phyloP scores from a whole-genome alignment of 305 asterid genomes.

The Fraxinus velutina region DNA sequence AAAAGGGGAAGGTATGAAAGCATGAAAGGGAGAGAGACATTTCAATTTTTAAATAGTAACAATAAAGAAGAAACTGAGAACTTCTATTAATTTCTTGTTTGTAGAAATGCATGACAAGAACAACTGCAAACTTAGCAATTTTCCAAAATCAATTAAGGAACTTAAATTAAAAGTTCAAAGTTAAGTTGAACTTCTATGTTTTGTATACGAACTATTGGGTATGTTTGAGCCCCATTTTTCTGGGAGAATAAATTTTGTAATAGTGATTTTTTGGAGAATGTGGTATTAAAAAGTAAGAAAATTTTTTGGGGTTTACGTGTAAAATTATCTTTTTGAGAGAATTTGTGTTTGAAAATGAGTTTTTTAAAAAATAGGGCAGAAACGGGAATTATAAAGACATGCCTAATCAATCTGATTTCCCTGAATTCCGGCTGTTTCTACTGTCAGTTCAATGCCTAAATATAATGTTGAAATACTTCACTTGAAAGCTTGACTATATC shows the following conservation, averaged over 20 bases:
- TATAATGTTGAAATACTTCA: not conserved
- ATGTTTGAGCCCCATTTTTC: not conserved
- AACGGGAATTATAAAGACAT: not conserved
- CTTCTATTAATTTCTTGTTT: too few species aligned
- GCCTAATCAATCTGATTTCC: constrained; percentile 16
- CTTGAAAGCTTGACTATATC: not conserved
- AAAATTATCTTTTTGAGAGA: not conserved
- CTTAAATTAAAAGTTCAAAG: constrained; percentile 7
- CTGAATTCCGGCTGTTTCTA: not conserved
- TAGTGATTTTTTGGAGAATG: not conserved
- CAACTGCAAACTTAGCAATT: not conserved
- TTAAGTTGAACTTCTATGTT: not conserved
- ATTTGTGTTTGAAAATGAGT: not conserved
- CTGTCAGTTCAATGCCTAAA: not conserved
- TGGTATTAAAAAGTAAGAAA: not conserved
- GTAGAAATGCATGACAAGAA: not conserved
- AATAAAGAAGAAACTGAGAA: not conserved
- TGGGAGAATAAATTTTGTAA: not conserved
- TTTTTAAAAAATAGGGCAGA: not conserved
- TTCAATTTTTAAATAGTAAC: not conserved
- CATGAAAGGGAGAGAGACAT: not conserved
- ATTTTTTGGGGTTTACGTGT: not conserved
- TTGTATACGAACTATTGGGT: not conserved
- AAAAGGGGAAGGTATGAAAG: not conserved
- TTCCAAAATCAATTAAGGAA: not conserved